These are phyloP conservation scores for Backusella parvicylindrica DNA, from an alignment of 192 early-diverging fungal genomes.

Conservation along the genomic window DNA sequence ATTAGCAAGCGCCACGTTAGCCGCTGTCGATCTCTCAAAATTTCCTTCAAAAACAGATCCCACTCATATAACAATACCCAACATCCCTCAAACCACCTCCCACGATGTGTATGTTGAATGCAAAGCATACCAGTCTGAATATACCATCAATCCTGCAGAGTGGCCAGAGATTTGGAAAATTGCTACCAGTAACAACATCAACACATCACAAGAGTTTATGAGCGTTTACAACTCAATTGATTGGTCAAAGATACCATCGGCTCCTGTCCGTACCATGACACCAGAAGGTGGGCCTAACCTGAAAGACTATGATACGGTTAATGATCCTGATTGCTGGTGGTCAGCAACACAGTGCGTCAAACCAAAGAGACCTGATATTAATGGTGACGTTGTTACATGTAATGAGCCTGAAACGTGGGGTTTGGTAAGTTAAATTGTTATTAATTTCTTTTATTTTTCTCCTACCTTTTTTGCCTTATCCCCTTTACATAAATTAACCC, in stretches of 20 bases:
- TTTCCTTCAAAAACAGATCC: conserved; percentile 23
- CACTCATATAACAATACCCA: conserved; percentile 25
- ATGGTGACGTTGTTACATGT: conserved; percentile 39
- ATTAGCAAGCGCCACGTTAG: background rate
- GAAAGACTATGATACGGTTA: conserved; percentile 6
- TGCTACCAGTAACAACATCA: conserved; percentile 30
- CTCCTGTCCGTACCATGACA: conserved; percentile 21
- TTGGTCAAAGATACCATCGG: conserved; percentile 34
- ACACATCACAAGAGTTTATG: conserved; percentile 38
- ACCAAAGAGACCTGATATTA: conserved; percentile 23
- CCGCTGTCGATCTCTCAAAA: background rate
- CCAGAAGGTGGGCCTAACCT: conserved; percentile 30
- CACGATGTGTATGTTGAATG: conserved; percentile 21
- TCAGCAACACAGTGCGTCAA: conserved; percentile 39
- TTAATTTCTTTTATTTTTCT: background rate
- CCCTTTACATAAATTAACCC: background rate
- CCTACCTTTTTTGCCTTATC: background rate
- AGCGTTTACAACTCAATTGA: conserved; percentile 44
- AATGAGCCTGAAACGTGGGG: conserved; percentile 43
- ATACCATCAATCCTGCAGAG: conserved; percentile 12
- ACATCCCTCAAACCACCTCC: conserved; percentile 34
- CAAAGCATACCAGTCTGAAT: conserved; percentile 14
- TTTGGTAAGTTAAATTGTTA: background rate
- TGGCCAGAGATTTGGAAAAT: conserved; percentile 33
- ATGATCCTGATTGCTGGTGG: conserved; percentile 43